phyloP scores from a whole-genome alignment of 805 yeast species.

The Metschnikowia hibisci region DNA sequence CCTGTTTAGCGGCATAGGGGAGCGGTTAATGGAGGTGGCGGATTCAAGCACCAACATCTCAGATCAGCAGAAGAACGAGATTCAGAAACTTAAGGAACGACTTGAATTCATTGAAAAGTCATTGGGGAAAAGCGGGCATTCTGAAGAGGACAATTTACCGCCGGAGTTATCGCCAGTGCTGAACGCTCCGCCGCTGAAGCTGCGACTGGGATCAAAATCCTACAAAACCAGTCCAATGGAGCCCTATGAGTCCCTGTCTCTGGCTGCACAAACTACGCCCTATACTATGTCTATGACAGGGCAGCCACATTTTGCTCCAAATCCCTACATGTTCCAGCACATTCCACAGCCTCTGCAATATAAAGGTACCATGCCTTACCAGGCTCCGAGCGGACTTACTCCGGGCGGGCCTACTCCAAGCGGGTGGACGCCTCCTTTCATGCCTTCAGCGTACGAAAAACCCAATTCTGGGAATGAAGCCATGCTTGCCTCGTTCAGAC shows the following conservation, averaged over 20 bases:
- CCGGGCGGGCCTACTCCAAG: not conserved
- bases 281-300: not conserved
- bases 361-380: not conserved
- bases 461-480: not conserved
- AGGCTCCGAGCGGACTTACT: not conserved
- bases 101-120: constrained; percentile 17
- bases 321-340: not conserved
- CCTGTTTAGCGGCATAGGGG: constrained; percentile 1
- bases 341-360: not conserved
- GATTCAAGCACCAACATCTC: not conserved
- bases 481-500: not conserved
- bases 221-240: constrained; percentile 1
- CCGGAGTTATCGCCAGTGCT: not conserved
- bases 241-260: not conserved
- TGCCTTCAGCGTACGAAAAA: not conserved
- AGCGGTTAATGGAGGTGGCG: not conserved
- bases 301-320: not conserved
- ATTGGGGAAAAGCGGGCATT: not conserved
- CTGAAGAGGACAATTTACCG: not conserved
- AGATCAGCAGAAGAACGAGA: constrained; percentile 10
- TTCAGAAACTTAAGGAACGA: constrained; percentile 16
- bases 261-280: not conserved
- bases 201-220: not conserved
- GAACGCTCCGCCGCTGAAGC: not conserved
- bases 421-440: not conserved